A percentile compares a stretch with the other conserved stretches of the same genome.
phyloP scores from a whole-genome alignment of 2,329 filamentous ascomycete genomes.

The Tolypocladium guangdongense region DNA sequence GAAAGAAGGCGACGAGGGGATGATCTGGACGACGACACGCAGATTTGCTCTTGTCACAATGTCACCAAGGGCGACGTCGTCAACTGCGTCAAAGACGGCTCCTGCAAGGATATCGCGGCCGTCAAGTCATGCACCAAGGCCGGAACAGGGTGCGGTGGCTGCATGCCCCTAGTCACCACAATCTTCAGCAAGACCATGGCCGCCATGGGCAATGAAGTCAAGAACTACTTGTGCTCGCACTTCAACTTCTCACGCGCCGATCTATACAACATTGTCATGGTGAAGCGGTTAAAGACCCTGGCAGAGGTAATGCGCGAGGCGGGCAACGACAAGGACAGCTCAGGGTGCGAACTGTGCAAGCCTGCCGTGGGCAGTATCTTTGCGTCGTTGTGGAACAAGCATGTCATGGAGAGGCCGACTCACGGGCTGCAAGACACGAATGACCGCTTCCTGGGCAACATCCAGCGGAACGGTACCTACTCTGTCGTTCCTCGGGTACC shows the following conservation, averaged over 20 bases:
- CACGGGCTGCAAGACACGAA: conserved; percentile 84
- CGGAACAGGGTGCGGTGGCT: conserved; percentile 82
- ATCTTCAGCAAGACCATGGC: conserved; percentile 88
- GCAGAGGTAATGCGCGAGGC: conserved; percentile 66
- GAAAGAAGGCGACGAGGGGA: conserved; percentile 61
- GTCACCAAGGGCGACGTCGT: conserved; percentile 77
- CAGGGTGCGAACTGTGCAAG: conserved; percentile 82
- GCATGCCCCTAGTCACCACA: conserved; percentile 75
- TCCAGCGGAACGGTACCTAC: conserved; percentile 85
- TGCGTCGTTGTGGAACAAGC: conserved; percentile 71
- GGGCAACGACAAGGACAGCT: conserved; percentile 59
- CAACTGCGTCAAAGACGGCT: conserved; percentile 60
- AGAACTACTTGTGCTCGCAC: conserved; percentile 76
- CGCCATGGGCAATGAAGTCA: conserved; percentile 75
- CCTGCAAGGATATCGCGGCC: conserved; percentile 70
- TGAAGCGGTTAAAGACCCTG: conserved; percentile 66
- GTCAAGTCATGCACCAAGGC: conserved; percentile 88
- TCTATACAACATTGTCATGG: conserved; percentile 80
- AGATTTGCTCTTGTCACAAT: conserved; percentile 90
- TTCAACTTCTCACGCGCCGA: conserved; percentile 77
- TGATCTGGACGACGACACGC: conserved; percentile 73
- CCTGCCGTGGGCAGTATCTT: conserved; percentile 73
- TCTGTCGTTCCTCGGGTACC: conserved; percentile 76
- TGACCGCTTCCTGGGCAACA: conserved; percentile 78
- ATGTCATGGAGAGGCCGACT: conserved; percentile 60